These are phyloP conservation scores for Debaryomyces psychrophilus DNA, from an alignment of 1,139 yeast genomes.

Conservation along the genomic window DNA sequence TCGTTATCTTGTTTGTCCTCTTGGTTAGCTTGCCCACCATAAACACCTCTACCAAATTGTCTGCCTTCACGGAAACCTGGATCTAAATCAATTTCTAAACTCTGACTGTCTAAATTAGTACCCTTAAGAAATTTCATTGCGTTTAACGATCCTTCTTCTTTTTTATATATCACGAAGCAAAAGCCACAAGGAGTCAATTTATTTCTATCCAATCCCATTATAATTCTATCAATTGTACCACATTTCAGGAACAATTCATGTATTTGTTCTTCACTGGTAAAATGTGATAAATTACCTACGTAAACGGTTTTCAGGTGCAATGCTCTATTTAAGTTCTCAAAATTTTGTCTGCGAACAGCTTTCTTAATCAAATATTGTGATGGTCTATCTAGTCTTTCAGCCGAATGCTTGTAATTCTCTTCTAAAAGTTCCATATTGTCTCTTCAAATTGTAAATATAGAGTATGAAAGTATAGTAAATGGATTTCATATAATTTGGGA, in stretches of 20 bases:
- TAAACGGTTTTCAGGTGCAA: conserved; percentile 74
- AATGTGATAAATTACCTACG: conserved; percentile 82
- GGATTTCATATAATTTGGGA: background rate
- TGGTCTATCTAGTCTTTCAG: conserved; percentile 74
- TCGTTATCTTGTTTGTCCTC: conserved; percentile 31
- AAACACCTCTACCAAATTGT: conserved; percentile 88
- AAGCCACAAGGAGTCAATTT: conserved; percentile 94
- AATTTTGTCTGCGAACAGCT: conserved; percentile 59
- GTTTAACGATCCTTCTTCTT: conserved; percentile 70
- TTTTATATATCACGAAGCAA: conserved; percentile 80
- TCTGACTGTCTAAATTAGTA: conserved; percentile 80
- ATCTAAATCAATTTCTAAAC: conserved; percentile 82
- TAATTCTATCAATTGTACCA: conserved; percentile 75
- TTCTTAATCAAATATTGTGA: conserved; percentile 74
- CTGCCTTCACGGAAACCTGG: conserved; percentile 95
- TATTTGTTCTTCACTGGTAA: conserved; percentile 92
- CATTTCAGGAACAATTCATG: conserved; percentile 81
- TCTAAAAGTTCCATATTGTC: conserved; percentile 52
- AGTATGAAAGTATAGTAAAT: background rate
- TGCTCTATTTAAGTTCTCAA: conserved; percentile 64
- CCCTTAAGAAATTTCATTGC: conserved; percentile 81
- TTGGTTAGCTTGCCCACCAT: conserved; percentile 77
- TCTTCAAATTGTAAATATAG: background rate
- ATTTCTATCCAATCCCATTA: conserved; percentile 92
- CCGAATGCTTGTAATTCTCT: conserved; percentile 56